Conservation (phyloP, 2,329 filamentous ascomycete genomes). For the Reticulascus tulasneorum region DNA sequence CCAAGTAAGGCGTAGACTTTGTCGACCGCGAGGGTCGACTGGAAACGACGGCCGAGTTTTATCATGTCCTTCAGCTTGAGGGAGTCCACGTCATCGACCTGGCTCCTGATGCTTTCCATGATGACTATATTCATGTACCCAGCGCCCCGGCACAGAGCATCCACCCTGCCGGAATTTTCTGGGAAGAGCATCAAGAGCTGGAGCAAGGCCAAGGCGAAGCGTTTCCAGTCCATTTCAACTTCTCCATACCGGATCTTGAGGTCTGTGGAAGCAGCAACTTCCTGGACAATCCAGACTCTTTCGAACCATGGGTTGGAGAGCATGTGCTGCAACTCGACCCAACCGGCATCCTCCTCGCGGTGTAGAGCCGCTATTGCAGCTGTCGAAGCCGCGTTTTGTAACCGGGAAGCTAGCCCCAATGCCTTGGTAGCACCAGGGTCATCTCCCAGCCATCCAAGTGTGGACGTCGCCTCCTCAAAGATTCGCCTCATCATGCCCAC, state of each 20-base stretch:
- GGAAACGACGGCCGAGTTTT: not conserved
- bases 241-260: not conserved
- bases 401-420: not conserved
- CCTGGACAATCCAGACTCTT: slow-evolving; percentile 1
- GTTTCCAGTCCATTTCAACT: not conserved
- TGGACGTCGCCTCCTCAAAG: not conserved
- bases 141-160: not conserved
- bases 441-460: not conserved
- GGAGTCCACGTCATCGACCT: not conserved
- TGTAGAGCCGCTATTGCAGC: not conserved
- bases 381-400: too few relatives aligned
- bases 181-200: too few relatives aligned
- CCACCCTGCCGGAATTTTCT: too few relatives aligned
- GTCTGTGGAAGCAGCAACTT: not conserved
- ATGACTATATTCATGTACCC: not conserved
- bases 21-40: not conserved
- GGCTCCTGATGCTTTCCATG: not conserved
- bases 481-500: not conserved
- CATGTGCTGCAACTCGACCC: not conserved
- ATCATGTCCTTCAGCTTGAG: not conserved
- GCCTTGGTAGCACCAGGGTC: not conserved
- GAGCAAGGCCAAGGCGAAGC: not conserved
- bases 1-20: not conserved
- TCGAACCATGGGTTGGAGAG: not conserved
- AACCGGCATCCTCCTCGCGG: not conserved